Base-by-base conservation (phyloP, 1,284 basidiomycete genomes). In the Tylopilus sp. region DNA sequence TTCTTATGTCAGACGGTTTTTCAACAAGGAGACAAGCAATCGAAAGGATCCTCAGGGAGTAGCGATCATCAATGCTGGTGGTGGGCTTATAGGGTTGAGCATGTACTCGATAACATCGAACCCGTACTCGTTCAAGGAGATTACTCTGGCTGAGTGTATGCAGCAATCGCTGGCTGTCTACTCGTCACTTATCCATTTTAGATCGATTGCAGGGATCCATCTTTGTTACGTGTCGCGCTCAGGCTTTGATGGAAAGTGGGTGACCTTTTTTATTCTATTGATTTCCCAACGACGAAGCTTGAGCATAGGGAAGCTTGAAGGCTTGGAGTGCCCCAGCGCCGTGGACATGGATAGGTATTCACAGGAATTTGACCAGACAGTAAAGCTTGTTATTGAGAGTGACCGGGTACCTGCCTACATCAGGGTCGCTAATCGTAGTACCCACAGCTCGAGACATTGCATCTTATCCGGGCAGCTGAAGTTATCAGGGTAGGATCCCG, bases 61-160 rank as follows among this genome's bases (percentile, higher is more conserved):
- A 2, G 18, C 7, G 8, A 9, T 34, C 8, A 34, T 34, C 8
- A n/a, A 34, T 18, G 33, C 33, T 8, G 33, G 33, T 8, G 33
- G 33, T 18, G 33, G 33, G 2, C 2, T 18, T 34, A 34, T 34
- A 6, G 33, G 16, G 6, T n/a, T 34, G 8, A 18, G 33, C 16
- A 16, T 16, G 16, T 34, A 6, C 8, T 34, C 33, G n/a, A 16
- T 34, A 34, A 34, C 33, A 34, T 18, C 33, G n/a, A 34, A n/a
- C 10, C n/a, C 7, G 33, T 51, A 51, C 7, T 46, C 51, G 8
- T 58, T 67, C 21, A 64, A 71, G 42, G 73, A 74, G 50, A 59
- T 66, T n/a, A 57, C 66, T 3, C 51, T 63, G 2, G 47, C 72
- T 1, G 65, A 67, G 37, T 74, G 73, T 74, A 55, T 49, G 70